phyloP scores from a whole-genome alignment of 768 basidiomycete genomes.

The Leccinum rimulosum region DNA sequence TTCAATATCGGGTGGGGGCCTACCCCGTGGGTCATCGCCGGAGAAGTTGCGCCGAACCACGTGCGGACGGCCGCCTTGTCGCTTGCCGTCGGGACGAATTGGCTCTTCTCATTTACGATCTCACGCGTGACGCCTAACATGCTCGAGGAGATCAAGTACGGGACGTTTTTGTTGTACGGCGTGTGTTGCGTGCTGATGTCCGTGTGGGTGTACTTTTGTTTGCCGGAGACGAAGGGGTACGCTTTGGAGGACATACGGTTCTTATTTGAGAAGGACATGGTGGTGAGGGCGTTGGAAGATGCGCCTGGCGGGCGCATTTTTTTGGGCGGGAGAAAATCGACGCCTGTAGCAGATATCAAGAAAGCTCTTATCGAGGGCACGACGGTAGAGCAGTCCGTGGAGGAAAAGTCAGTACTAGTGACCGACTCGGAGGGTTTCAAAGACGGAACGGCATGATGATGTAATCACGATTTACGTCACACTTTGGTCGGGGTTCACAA shows the following conservation, averaged over 20 bases:
- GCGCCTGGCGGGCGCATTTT: conserved; percentile 35
- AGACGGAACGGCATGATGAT: background rate
- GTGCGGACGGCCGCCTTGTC: conserved; percentile 36
- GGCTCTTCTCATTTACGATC: conserved; percentile 38
- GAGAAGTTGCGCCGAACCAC: conserved; percentile 39
- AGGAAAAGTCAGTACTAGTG: background rate
- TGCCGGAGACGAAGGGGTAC: conserved; percentile 42
- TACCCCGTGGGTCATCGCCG: conserved; percentile 31
- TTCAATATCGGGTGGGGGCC: conserved; percentile 35
- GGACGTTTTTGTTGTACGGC: conserved; percentile 36
- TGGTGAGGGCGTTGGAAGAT: conserved; percentile 34
- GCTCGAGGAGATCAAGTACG: conserved; percentile 30
- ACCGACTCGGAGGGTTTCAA: background rate
- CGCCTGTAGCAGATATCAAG: conserved; percentile 18
- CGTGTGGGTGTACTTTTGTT: conserved; percentile 35
- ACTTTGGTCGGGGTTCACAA: too few relatives aligned
- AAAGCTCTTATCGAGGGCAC: background rate
- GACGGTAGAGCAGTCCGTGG: background rate
- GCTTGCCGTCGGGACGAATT: conserved; percentile 33
- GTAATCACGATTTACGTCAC: background rate
- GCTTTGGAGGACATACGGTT: conserved; percentile 39
- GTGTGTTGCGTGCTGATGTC: conserved; percentile 33
- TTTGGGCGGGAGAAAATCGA: conserved; percentile 24
- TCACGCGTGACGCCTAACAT: conserved; percentile 38
- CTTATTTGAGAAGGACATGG: conserved; percentile 35